Evolutionary conservation across 495 filamentous ascomycete genomes (phyloP).

Genomic region (Penicillium simplicissimum): DNA sequence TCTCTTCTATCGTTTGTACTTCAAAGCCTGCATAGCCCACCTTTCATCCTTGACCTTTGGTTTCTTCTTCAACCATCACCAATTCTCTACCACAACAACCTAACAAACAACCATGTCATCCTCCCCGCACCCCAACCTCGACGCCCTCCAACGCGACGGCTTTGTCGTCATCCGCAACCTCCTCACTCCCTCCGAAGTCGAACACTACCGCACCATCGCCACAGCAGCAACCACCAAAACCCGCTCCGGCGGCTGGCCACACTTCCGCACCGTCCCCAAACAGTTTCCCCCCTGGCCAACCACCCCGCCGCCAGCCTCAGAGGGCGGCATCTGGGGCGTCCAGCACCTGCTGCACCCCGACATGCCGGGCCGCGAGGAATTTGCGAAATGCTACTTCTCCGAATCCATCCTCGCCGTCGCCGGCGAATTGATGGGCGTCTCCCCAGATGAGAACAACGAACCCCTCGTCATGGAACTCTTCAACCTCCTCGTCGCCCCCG

Average conservation of each 20-base stretch:
- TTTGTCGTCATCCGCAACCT: constrained; percentile 50
- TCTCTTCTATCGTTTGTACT: neutral
- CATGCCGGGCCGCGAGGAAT: constrained; percentile 54
- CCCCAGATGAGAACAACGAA: constrained; percentile 25
- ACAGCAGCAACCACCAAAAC: constrained; percentile 55
- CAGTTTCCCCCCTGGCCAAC: constrained; percentile 82
- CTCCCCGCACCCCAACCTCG: constrained; percentile 31
- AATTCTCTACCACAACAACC: neutral
- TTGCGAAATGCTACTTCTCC: constrained; percentile 68
- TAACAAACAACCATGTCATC: constrained; percentile 16
- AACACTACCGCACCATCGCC: constrained; percentile 56
- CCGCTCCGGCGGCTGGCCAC: constrained; percentile 66
- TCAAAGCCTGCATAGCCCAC: neutral
- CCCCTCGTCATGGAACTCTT: constrained; percentile 76
- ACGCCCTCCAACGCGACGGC: constrained; percentile 49
- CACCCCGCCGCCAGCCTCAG: constrained; percentile 45
- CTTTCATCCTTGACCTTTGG: neutral
- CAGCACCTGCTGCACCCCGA: constrained; percentile 78
- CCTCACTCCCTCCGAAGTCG: constrained; percentile 49
- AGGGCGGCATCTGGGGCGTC: constrained; percentile 79
- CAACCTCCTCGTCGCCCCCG: constrained; percentile 73
- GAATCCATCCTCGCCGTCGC: constrained; percentile 55
- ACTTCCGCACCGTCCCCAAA: constrained; percentile 79
- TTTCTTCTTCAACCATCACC: neutral
- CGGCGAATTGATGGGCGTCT: constrained; percentile 54